Conservation (phyloP, 441 rosid genomes). For the Aquilaria agallochum region DNA sequence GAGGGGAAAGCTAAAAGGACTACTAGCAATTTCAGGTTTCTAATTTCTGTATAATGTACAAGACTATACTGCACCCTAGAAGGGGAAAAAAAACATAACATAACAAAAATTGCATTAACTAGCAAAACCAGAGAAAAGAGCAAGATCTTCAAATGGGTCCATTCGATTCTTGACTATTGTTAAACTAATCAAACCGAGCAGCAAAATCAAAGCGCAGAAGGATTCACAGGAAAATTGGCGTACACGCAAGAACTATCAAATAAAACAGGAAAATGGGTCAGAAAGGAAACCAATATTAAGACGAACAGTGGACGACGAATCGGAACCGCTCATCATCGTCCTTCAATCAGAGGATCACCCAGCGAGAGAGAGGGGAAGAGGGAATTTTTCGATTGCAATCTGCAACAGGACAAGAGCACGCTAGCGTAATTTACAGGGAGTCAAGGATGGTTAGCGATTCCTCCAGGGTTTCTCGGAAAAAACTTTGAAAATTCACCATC, state of each 20-base stretch:
- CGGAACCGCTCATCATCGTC: constrained; percentile 32
- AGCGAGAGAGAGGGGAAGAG: constrained; percentile 10
- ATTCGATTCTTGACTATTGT: neutral
- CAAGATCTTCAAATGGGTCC: neutral
- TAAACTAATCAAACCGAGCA: constrained; percentile 3
- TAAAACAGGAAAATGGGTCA: neutral
- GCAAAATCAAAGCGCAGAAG: neutral
- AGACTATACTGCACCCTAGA: neutral
- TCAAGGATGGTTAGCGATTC: no score
- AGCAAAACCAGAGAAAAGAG: neutral
- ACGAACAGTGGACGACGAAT: constrained; percentile 57
- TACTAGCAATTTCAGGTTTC: no score
- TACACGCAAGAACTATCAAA: neutral
- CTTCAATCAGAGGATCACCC: constrained; percentile 1
- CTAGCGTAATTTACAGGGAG: no score
- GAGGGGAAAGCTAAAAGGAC: no score
- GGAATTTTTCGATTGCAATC: neutral
- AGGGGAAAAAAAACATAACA: neutral
- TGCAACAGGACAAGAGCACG: no score
- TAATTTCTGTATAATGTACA: no score
- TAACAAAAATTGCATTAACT: neutral
- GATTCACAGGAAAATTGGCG: neutral
- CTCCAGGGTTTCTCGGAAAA: no score
- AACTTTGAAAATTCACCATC: no score
- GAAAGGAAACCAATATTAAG: constrained; percentile 69